These are phyloP conservation scores for Discostella pseudostelligera DNA, from an alignment of 108 stramenopile species.

Conservation along the genomic window DNA sequence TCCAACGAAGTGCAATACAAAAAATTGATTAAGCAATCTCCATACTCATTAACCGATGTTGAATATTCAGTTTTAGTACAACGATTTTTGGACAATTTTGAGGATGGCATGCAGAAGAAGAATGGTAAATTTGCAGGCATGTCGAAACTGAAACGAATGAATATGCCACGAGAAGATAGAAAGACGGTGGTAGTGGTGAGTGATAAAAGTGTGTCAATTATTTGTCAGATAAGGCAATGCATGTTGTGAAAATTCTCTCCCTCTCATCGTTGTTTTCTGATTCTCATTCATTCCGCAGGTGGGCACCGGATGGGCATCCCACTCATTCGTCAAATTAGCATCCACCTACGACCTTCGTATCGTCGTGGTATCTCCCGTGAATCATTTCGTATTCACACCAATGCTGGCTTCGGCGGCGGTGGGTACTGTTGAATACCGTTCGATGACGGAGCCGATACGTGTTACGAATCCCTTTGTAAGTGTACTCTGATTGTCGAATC, in stretches of 20 bases:
- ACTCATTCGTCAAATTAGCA: conserved; percentile 67
- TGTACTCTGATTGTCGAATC: too few relatives aligned
- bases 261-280: not conserved
- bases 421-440: conserved; percentile 69
- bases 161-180: conserved; percentile 20
- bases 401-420: conserved; percentile 69
- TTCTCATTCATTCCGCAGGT: conserved; percentile 3
- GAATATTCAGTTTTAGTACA: conserved; percentile 23
- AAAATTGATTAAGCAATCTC: conserved; percentile 30
- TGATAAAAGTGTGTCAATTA: not conserved
- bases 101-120: conserved; percentile 33
- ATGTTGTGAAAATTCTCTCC: not conserved
- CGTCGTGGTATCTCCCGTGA: conserved; percentile 60
- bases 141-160: conserved; percentile 4
- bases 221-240: too few relatives aligned
- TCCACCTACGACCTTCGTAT: conserved; percentile 58
- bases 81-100: conserved; percentile 37
- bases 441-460: conserved; percentile 73
- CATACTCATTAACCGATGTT: conserved; percentile 36
- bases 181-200: conserved; percentile 46
- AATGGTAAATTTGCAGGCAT: conserved; percentile 37
- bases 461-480: conserved; percentile 32
- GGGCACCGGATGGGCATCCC: conserved; percentile 62
- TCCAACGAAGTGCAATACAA: conserved; percentile 42
- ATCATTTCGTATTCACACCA: conserved; percentile 83